Base-by-base conservation (phyloP, 2,329 filamentous ascomycete species). In the Colletotrichum theobromicola region DNA sequence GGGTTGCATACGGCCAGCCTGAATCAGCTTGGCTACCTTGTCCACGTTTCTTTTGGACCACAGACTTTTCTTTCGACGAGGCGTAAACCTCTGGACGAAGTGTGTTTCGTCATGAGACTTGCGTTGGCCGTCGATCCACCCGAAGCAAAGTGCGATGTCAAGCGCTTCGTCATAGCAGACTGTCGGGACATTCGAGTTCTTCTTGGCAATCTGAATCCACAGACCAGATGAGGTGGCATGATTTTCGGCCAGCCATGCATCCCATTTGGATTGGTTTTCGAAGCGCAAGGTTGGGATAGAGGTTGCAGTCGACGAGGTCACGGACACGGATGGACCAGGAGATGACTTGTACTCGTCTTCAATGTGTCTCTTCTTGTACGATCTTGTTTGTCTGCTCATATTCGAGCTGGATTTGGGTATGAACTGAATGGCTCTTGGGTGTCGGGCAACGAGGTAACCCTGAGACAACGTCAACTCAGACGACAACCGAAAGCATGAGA, bases 51-150 rank as follows among this genome's bases (percentile, higher is more conserved):
- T 88, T 74, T 87, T 85, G 4, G 90, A 92, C 91, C 91, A 93
- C 8, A 89, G 79, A 77, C 89, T 91, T 37, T 85, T 86, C 34
- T 84, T 79, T 4, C 88, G 86, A 6, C 91, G 89, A 2, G 90
- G 90, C 2, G 90, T 91, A 83, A 91, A 92, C 10, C 90, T 86
- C 77, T 90, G 89, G 2, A 89, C 79, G 79, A 89, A 92, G 77
- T 85, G 87, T 4, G 81, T 77, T 0, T 84, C 84, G 76, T 91
- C 87, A 61, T 84, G 79, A 4, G 82, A 72, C 21, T 82, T 83
- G 3, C 85, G 85, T 77, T 90, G 89, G 1, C 90, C 89, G 79
- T 93, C 90, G 71, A 92, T 93, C 90, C 91, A 93, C 55, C 91
- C 91, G 78, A 88, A 89, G 79, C 90, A 92, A 8, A 93, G 84